phyloP scores from a whole-genome alignment of 1,284 basidiomycete genomes.

The Pulveroboletus sp. region DNA sequence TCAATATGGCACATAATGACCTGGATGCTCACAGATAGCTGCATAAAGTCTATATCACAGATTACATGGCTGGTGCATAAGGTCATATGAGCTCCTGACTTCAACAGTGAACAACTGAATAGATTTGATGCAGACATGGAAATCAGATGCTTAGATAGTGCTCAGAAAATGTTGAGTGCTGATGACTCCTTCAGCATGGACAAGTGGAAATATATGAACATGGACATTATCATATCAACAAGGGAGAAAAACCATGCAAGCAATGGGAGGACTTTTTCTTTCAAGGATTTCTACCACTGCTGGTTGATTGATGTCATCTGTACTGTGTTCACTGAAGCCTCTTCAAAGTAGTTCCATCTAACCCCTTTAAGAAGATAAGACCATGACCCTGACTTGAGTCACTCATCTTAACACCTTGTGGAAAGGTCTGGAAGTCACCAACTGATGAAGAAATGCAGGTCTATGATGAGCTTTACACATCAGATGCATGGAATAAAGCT shows the following conservation, averaged over 20 bases:
- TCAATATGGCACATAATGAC: not conserved
- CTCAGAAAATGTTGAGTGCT: not conserved
- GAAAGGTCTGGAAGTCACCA: constrained; percentile 2
- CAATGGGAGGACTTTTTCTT: not conserved
- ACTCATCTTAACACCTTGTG: too few relatives aligned
- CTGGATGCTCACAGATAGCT: not conserved
- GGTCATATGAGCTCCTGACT: not conserved
- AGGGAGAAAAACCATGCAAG: not conserved
- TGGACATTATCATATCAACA: not conserved
- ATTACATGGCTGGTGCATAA: not conserved
- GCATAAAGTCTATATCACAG: not conserved
- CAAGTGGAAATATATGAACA: not conserved
- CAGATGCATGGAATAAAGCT: constrained; percentile 12
- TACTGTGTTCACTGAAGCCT: not conserved
- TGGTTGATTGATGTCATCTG: not conserved
- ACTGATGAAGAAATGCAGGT: constrained; percentile 1
- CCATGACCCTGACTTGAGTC: too few relatives aligned
- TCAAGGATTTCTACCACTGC: not conserved
- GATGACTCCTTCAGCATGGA: not conserved
- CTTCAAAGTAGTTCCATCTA: not conserved
- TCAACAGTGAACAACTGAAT: not conserved
- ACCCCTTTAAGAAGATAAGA: not conserved
- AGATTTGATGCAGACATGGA: not conserved
- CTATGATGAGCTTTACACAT: constrained; percentile 15
- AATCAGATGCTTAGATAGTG: not conserved